These are phyloP conservation scores for Globisporangium cylindrosporum DNA, from an alignment of 352 stramenopile genomes.

Conservation along the genomic window DNA sequence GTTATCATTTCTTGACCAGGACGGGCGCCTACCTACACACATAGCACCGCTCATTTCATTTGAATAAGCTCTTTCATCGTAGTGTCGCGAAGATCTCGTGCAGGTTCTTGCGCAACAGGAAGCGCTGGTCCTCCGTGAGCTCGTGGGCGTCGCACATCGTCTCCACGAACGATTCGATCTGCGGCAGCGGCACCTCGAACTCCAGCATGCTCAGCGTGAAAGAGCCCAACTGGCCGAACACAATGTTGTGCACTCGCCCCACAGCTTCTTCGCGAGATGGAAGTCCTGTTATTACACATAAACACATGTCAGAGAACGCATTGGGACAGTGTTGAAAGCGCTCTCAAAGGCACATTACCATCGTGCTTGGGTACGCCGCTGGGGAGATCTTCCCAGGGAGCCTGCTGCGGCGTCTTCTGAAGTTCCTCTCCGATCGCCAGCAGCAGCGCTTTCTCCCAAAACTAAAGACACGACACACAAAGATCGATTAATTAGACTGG, in stretches of 20 bases:
- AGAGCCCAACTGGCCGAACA: conserved; percentile 82
- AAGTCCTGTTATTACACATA: conserved; percentile 22
- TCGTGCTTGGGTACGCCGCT: conserved; percentile 47
- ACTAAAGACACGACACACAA: conserved; percentile 25
- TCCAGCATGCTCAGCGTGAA: conserved; percentile 89
- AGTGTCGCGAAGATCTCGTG: conserved; percentile 68
- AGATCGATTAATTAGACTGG: background rate
- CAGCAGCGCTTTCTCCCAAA: conserved; percentile 85
- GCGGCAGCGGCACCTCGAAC: conserved; percentile 71
- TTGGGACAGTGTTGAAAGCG: background rate
- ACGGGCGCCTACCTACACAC: background rate
- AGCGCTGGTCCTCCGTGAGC: conserved; percentile 83
- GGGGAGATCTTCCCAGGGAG: conserved; percentile 77
- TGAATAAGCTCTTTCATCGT: conserved; percentile 16
- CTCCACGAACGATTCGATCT: conserved; percentile 86
- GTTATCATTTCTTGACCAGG: background rate
- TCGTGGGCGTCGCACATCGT: conserved; percentile 87
- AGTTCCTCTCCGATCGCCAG: conserved; percentile 82
- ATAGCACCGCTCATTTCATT: background rate
- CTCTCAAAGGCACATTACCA: conserved; percentile 22
- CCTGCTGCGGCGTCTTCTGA: conserved; percentile 69
- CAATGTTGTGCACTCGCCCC: conserved; percentile 83
- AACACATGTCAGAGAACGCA: background rate
- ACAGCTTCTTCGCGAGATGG: conserved; percentile 79
- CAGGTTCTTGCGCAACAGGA: conserved; percentile 75